phyloP scores from a whole-genome alignment of 306 rosid species.

The Castanopsis chinensis region DNA sequence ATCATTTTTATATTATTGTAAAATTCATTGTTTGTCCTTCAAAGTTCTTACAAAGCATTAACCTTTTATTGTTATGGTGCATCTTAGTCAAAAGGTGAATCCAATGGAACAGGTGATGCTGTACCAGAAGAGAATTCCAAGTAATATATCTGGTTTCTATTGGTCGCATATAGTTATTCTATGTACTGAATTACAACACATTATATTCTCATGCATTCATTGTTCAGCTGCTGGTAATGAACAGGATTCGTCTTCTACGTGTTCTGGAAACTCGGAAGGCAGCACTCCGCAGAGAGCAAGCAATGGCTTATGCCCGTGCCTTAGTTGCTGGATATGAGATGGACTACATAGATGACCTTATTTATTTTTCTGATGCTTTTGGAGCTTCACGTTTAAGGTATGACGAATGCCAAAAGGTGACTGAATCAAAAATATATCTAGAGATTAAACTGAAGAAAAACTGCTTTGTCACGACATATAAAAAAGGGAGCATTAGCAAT shows the following conservation, averaged over 20 bases:
- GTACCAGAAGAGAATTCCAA: conserved; percentile 78
- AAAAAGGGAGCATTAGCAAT: neutral
- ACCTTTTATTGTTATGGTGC: conserved; percentile 27
- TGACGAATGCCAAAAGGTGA: conserved; percentile 2
- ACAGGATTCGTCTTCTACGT: conserved; percentile 87
- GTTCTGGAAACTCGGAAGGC: conserved; percentile 89
- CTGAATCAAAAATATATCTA: conserved; percentile 12
- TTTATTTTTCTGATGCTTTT: conserved; percentile 83
- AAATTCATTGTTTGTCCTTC: conserved; percentile 17
- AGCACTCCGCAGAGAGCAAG: conserved; percentile 91
- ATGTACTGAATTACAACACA: neutral
- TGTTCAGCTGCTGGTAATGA: conserved; percentile 37
- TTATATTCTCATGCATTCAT: conserved; percentile 28
- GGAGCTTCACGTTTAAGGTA: conserved; percentile 99
- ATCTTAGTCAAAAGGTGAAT: conserved; percentile 51
- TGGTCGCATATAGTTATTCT: neutral
- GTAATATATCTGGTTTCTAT: conserved; percentile 38
- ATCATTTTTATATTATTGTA: neutral
- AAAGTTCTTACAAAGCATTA: conserved; percentile 15
- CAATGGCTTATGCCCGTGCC: conserved; percentile 99
- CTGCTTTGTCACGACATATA: neutral
- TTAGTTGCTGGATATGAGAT: conserved; percentile 82
- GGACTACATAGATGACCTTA: conserved; percentile 77
- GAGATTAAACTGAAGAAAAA: neutral
- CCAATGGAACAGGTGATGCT: conserved; percentile 40